Evolutionary conservation across 352 stramenopile genomes (phyloP).

Genomic region (Globisporangium spiculum): DNA sequence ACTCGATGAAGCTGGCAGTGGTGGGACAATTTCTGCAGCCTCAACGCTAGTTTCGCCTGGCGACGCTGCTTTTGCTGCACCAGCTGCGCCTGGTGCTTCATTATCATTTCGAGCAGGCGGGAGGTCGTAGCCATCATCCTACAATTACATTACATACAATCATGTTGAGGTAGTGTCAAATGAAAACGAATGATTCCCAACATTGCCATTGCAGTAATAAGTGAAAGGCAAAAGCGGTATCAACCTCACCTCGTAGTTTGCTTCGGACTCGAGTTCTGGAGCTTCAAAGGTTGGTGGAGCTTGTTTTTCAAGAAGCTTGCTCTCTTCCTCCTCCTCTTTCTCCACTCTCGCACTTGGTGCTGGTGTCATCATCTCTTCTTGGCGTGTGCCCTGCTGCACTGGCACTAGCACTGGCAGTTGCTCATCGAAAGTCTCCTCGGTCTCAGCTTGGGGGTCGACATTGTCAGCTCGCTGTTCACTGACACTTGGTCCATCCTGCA

Average conservation of each 20-base stretch:
- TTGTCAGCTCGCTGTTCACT: neutral
- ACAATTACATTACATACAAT: neutral
- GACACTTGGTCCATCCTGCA: neutral
- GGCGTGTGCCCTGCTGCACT: neutral
- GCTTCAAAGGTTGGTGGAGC: neutral
- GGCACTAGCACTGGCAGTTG: neutral
- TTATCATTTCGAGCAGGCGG: neutral
- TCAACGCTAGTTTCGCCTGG: neutral
- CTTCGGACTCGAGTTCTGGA: neutral
- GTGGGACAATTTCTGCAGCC: neutral
- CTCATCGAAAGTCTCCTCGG: neutral
- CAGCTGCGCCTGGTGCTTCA: neutral
- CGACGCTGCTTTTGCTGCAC: neutral
- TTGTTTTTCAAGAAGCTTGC: neutral
- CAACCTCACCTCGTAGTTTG: neutral
- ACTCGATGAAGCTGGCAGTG: neutral
- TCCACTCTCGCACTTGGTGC: neutral
- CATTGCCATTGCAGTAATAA: neutral
- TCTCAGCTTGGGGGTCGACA: too few species aligned
- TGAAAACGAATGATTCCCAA: neutral
- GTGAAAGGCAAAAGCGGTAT: neutral
- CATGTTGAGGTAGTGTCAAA: neutral
- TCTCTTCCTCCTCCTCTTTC: neutral
- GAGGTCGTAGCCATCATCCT: conserved; percentile 2
- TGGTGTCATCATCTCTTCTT: neutral